A percentile compares a stretch with the other conserved stretches of the same genome.
These are phyloP conservation scores for Neurospora sp. DNA, from an alignment of 495 filamentous ascomycete genomes.

Conservation along the genomic window DNA sequence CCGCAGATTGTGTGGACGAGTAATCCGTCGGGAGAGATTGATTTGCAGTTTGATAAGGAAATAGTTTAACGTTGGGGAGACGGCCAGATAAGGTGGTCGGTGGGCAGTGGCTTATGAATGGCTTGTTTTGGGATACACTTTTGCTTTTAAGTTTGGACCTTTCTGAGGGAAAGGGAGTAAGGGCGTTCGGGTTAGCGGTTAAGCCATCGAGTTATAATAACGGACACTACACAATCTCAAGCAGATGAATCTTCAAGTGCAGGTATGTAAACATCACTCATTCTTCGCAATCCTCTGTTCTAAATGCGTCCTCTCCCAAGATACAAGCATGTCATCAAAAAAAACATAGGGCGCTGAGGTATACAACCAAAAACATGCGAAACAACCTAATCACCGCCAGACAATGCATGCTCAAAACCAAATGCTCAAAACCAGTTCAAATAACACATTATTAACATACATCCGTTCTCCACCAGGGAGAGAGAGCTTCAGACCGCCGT, in stretches of 20 bases:
- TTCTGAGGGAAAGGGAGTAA: background rate
- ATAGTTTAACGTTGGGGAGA: background rate
- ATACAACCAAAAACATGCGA: background rate
- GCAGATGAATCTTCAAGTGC: background rate
- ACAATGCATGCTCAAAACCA: background rate
- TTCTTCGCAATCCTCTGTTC: background rate
- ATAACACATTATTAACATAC: background rate
- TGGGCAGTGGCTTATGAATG: background rate
- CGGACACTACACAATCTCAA: background rate
- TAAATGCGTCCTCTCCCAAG: background rate
- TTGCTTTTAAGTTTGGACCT: background rate
- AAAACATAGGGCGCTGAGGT: background rate
- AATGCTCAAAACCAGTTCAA: background rate
- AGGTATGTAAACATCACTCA: background rate
- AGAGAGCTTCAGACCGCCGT: background rate
- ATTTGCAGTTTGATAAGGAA: background rate
- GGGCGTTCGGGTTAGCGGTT: background rate
- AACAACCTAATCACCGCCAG: background rate
- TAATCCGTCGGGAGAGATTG: slow-evolving; percentile 10
- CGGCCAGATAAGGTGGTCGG: background rate
- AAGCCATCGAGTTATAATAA: background rate
- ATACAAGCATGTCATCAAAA: background rate
- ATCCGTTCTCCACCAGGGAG: background rate
- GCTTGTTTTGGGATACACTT: background rate
- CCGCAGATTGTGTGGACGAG: slow-evolving; percentile 30